These are phyloP conservation scores for Inga oerstediana DNA, from an alignment of 306 rosid genomes.

Conservation along the genomic window DNA sequence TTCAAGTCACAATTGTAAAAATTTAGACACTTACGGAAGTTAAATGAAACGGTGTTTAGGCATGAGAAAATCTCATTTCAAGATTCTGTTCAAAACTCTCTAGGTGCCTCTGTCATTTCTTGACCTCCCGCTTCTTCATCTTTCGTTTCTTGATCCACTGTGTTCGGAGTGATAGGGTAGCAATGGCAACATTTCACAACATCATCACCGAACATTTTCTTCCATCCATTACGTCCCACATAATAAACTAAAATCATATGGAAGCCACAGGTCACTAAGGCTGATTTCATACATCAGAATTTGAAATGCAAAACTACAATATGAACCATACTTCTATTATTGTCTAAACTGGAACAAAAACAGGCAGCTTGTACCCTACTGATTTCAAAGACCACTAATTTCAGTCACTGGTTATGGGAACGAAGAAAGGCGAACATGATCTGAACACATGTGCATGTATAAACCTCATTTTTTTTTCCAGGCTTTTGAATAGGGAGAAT, in stretches of 20 bases:
- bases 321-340: no score
- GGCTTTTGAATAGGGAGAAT: no score
- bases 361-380: neutral
- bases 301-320: neutral
- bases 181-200: conserved; percentile 64
- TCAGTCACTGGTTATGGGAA: neutral
- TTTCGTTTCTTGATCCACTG: conserved; percentile 46
- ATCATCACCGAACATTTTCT: conserved; percentile 65
- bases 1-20: no score
- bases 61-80: no score
- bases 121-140: conserved; percentile 17
- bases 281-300: neutral
- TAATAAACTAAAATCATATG: conserved; percentile 37
- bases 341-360: neutral
- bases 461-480: neutral
- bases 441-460: neutral
- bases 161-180: conserved; percentile 44
- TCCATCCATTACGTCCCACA: conserved; percentile 69
- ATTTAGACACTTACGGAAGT: no score
- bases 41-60: no score
- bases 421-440: neutral
- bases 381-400: conserved; percentile 24
- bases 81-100: no score
- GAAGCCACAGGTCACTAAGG: neutral
- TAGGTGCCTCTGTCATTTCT: conserved; percentile 78